Base-by-base conservation (phyloP, 257 asterid species). In the Verbascum thapsus region DNA sequence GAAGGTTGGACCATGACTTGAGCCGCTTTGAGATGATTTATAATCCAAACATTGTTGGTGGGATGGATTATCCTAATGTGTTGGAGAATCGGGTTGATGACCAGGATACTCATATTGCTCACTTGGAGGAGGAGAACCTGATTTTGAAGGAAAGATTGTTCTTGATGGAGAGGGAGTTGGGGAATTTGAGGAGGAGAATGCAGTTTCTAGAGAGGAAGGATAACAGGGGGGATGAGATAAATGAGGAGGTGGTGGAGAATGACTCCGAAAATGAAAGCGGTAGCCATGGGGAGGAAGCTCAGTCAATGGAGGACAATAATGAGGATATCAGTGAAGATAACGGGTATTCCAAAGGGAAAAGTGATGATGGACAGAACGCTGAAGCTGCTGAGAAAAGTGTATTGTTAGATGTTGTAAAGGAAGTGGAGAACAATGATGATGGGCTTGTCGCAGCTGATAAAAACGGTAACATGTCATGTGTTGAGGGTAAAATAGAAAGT, bases 21-120 rank as follows among this genome's bases (percentile, higher is more conserved):
- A 87, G 96, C 59, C 81, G 94, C 40, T 87, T 87, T 45, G 96
- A 87, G 74, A 87, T 87, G 96, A 79, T 87, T 26, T 87, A 79
- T 49, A 66, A 72, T 71, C 96, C 96, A 0, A 81, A 53, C 40
- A 51, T 39, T 22, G 77, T 19, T 8, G 72, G 77, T 13, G 86
- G 80, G 60, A 48, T 69, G 69, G 94, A 85, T 10, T 79, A 74
- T 53, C 84, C 72, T 39, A 87, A 79, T 58, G 77, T 82, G 35
- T 72, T 87, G 84, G 96, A 79, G 71, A 88, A 85, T 64, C 80
- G 96, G 1, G 89, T 88, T 20, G 96, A 88, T 68, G 96, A 87
- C 77, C 90, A 85, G 71, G 96, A 87, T 60, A 69, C 80, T 42
- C 94, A 87, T 59, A 87, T 87, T 66, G 87, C 90, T 13, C 96